phyloP scores from a whole-genome alignment of 768 basidiomycete genomes.

The Hydnum rufescens region DNA sequence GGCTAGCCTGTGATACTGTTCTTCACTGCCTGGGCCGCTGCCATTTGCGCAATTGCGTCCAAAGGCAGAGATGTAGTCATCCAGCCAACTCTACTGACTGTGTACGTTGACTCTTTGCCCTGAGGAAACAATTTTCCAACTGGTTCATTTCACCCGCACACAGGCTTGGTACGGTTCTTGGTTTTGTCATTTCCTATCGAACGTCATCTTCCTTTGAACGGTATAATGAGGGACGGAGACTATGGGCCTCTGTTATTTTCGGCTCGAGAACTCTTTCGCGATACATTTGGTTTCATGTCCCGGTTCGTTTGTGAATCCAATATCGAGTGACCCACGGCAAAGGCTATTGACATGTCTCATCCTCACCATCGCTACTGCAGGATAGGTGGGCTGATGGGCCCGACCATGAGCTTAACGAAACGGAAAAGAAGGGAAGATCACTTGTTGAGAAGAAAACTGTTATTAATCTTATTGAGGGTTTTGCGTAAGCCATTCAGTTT shows the following conservation, averaged over 20 bases:
- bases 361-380: too few relatives aligned
- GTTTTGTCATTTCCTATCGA: constrained; percentile 41
- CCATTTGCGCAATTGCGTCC: constrained; percentile 30
- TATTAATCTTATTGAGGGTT: constrained; percentile 48
- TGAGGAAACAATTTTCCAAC: neutral
- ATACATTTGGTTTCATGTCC: constrained; percentile 48
- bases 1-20: constrained; percentile 34
- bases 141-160: constrained; percentile 16
- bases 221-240: constrained; percentile 49
- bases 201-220: constrained; percentile 11
- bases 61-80: constrained; percentile 26
- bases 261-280: constrained; percentile 14
- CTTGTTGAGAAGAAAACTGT: constrained; percentile 50
- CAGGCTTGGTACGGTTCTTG: constrained; percentile 42
- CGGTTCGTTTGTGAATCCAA: constrained; percentile 21
- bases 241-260: constrained; percentile 47
- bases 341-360: constrained; percentile 1
- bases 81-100: constrained; percentile 40
- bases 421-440: constrained; percentile 26
- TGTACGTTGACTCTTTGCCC: constrained; percentile 24
- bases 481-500: constrained; percentile 17
- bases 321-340: neutral
- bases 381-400: too few relatives aligned
- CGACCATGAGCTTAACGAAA: constrained; percentile 15
- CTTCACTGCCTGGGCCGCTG: constrained; percentile 41